Evolutionary conservation across 73 alveolate species (phyloP).

Genomic region (Paramecium octaurelia): DNA sequence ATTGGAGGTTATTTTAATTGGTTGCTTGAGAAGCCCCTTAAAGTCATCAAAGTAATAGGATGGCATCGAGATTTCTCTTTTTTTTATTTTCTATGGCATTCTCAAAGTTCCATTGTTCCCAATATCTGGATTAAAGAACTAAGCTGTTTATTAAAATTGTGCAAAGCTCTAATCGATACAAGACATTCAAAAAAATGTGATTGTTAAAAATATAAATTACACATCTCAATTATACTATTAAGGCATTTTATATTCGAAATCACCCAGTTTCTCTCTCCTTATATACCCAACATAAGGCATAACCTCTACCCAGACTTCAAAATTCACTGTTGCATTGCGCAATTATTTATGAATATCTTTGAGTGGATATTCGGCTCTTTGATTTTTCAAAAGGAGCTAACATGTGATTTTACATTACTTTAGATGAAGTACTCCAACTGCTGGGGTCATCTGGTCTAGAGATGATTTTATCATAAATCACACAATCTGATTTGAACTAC

Average conservation of each 20-base stretch:
- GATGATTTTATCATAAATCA: conserved; percentile 20
- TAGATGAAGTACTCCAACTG: not conserved
- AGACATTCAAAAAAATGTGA: conserved; percentile 18
- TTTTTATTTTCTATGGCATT: conserved; percentile 4
- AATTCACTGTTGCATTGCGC: conserved; percentile 19
- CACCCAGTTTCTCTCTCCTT: conserved; percentile 3
- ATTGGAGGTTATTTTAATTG: not conserved
- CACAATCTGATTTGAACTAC: conserved; percentile 17
- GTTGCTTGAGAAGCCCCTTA: not conserved
- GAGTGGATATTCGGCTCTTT: conserved; percentile 44
- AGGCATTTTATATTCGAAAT: conserved; percentile 28
- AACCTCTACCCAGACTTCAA: conserved; percentile 40
- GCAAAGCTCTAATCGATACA: conserved; percentile 11
- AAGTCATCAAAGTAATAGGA: not conserved
- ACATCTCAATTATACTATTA: conserved; percentile 31
- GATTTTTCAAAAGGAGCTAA: not conserved
- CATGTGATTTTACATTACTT: not conserved
- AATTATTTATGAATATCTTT: conserved; percentile 1
- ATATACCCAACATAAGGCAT: conserved; percentile 48
- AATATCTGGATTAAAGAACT: conserved; percentile 30
- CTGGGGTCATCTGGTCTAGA: conserved; percentile 36
- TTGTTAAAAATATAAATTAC: conserved; percentile 25
- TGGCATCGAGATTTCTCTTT: conserved; percentile 14
- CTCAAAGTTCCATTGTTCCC: not conserved
- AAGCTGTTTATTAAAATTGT: conserved; percentile 34